Conservation (phyloP, 2,329 filamentous ascomycete genomes). For the Colletotrichum viniferum region DNA sequence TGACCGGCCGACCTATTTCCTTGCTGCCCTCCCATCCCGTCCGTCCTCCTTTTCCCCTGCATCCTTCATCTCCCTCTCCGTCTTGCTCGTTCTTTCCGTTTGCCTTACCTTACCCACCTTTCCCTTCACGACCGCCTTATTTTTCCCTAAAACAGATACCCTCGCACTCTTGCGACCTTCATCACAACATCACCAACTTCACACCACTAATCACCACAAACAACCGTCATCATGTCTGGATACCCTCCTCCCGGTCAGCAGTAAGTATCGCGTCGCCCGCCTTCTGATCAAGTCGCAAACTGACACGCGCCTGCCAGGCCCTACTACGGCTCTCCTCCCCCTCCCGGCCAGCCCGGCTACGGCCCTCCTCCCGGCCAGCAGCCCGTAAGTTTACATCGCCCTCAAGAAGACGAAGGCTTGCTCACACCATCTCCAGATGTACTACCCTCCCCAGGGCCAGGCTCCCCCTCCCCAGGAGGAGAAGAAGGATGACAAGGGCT, state of each 20-base stretch:
- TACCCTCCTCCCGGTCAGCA: slow-evolving; percentile 27
- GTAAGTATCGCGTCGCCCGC: neutral
- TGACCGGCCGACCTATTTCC: neutral
- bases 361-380: slow-evolving; percentile 23
- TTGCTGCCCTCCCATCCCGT: neutral
- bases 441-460: slow-evolving; percentile 32
- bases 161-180: neutral
- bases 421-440: slow-evolving; percentile 20
- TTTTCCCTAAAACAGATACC: neutral
- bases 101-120: slow-evolving; percentile 1
- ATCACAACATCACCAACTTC: neutral
- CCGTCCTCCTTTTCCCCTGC: neutral
- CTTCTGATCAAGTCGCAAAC: neutral
- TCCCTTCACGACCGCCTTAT: neutral
- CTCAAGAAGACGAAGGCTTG: neutral
- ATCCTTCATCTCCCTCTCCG: neutral
- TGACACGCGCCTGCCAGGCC: slow-evolving; percentile 11
- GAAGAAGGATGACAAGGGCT: slow-evolving; percentile 46
- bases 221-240: slow-evolving; percentile 36
- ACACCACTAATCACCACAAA: slow-evolving; percentile 1
- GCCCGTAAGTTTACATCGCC: slow-evolving; percentile 5
- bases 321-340: slow-evolving; percentile 23
- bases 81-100: slow-evolving; percentile 3
- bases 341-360: slow-evolving; percentile 24
- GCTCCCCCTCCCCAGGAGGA: slow-evolving; percentile 36